A percentile compares a stretch with the other conserved stretches of the same genome.
These are phyloP conservation scores for Xylariales sp. DNA, from an alignment of 2,329 filamentous ascomycete species.

Conservation along the genomic window DNA sequence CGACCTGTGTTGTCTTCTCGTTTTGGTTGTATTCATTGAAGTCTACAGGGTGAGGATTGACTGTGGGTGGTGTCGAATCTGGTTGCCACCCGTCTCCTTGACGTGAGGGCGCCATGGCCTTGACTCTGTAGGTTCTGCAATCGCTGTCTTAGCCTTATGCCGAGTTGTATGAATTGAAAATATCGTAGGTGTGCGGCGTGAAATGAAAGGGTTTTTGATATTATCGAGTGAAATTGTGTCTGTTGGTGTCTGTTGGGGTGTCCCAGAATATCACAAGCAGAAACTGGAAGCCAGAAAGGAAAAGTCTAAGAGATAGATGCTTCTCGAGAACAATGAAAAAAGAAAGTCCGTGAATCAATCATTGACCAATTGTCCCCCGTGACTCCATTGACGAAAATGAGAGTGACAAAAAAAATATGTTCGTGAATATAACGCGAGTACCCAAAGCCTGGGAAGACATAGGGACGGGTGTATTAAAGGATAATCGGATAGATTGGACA, in stretches of 20 bases:
- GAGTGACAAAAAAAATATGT: slow-evolving; percentile 7
- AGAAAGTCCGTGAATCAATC: slow-evolving; percentile 7
- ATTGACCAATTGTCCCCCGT: slow-evolving; percentile 10
- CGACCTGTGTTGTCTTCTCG: background rate
- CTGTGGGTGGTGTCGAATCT: no score
- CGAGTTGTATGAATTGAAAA: no score
- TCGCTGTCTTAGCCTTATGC: no score
- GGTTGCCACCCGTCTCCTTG: no score
- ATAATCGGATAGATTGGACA: background rate
- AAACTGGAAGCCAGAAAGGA: slow-evolving; percentile 1
- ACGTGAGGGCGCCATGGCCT: no score
- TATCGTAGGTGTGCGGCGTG: no score
- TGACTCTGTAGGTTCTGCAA: no score
- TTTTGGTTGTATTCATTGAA: background rate
- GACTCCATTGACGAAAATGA: slow-evolving; percentile 11
- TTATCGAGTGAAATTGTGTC: no score
- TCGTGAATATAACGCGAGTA: slow-evolving; percentile 4
- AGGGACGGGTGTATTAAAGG: slow-evolving; percentile 7
- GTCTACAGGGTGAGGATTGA: slow-evolving; percentile 1
- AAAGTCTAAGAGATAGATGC: slow-evolving; percentile 10
- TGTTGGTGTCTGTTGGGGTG: no score
- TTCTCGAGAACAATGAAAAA: slow-evolving; percentile 5
- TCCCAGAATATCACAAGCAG: background rate
- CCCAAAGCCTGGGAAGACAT: slow-evolving; percentile 22
- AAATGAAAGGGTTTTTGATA: no score